Evolutionary conservation across 2,329 filamentous ascomycete species (phyloP), one percentile per base, ranked within the genome.

Genomic region (Diaporthe destruens): DNA sequence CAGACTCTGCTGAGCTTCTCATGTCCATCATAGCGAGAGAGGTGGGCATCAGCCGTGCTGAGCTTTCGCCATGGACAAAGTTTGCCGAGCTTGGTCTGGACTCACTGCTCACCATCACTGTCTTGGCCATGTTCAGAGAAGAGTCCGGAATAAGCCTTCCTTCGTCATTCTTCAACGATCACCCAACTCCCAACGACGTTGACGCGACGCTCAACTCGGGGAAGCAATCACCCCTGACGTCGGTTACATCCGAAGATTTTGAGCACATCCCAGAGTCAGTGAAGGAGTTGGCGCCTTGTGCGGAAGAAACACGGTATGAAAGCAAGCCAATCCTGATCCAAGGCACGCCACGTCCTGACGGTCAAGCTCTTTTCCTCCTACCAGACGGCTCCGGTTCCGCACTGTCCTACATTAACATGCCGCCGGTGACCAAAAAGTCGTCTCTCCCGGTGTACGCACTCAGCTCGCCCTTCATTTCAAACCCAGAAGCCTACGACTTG

Each of bases 81-180:
- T 55, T 80, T 16, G 67, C 72, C 1, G 77, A 79, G 49, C 61
- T 79, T 5, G 78, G 78, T 39, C 76, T 79, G 4, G 78, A 79
- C 69, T 79, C 76, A 12, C 72, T 79, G 29, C 77, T 79, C 74
- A 74, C 72, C 16, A 76, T 80, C 12, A 51, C 61, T 1, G 61
- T 65, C 29, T 29, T 65, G 44, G 44, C 61, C 4, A 39, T 65
- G 44, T 65, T 51, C 44, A 51, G 61, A 32, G 20, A 51, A 39
- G 61, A 65, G 20, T 20, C 6, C 0, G 61, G 61, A 2, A 20
- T 39, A 6, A 65, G 49, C n/a, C 61, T 65, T 3, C 61, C 61
- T 7, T 65, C 61, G 3, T 65, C 61, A 2, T 65, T 65, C n/a
- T 65, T 65, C 44, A 65, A 65, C 20, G 61, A 65, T 5, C 61